Percentiles rank a stretch among this genome's conserved stretches.
Conservation (phyloP, 192 early-diverging fungal species). For the Coemansia nantahalensis region DNA sequence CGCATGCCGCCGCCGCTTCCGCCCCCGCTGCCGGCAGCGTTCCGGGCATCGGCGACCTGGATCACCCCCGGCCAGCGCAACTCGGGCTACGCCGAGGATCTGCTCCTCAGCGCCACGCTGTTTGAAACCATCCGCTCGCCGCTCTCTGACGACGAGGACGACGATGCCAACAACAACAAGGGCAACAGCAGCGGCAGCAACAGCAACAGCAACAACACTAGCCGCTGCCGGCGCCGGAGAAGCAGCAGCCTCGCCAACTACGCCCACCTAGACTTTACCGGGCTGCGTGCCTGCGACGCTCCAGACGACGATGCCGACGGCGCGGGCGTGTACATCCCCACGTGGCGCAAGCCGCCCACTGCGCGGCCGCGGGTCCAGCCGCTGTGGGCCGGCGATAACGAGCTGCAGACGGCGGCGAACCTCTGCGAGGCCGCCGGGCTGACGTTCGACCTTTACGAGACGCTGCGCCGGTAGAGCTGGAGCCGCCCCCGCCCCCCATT, state of each 20-base stretch:
- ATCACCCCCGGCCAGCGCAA: conserved; percentile 46
- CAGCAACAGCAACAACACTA: no score
- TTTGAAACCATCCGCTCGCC: conserved; percentile 48
- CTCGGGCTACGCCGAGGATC: conserved; percentile 46
- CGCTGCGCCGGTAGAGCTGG: conserved; percentile 19
- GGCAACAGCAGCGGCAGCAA: background rate
- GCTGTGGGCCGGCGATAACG: conserved; percentile 38
- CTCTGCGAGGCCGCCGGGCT: conserved; percentile 49
- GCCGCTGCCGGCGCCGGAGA: background rate
- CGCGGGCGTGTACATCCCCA: conserved; percentile 45
- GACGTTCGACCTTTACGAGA: conserved; percentile 52
- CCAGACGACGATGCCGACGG: conserved; percentile 9
- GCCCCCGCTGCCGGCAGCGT: conserved; percentile 17
- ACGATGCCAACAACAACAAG: no score
- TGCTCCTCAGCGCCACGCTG: conserved; percentile 44
- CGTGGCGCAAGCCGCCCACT: conserved; percentile 27
- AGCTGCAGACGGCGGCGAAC: conserved; percentile 27
- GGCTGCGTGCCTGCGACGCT: background rate
- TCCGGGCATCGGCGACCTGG: conserved; percentile 37
- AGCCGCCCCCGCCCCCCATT: background rate
- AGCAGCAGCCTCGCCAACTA: background rate
- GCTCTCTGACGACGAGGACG: conserved; percentile 18
- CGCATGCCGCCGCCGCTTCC: conserved; percentile 14
- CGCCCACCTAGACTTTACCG: background rate
- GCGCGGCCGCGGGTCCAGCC: conserved; percentile 7